Evolutionary conservation across 2,329 filamentous ascomycete genomes (phyloP).

Genomic region (Albifimbria verrucaria): DNA sequence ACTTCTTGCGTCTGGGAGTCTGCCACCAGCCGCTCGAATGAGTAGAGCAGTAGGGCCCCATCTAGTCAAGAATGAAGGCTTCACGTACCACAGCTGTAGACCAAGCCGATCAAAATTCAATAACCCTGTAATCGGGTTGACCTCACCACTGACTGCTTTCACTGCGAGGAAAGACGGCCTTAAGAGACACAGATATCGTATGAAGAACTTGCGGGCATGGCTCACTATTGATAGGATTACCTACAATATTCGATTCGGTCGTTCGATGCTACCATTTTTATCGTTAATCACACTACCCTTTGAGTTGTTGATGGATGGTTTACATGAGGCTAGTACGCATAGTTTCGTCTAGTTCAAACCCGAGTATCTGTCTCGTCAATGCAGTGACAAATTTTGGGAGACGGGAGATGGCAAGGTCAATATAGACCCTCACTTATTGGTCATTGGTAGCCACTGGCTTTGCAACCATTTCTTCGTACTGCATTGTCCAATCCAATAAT

Average conservation of each 20-base stretch:
- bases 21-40: conserved; percentile 39
- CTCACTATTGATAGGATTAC: not conserved
- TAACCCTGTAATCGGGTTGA: conserved; percentile 37
- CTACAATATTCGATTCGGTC: conserved; percentile 25
- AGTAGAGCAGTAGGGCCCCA: conserved; percentile 45
- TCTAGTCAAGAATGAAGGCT: conserved; percentile 42
- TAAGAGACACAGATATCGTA: conserved; percentile 48
- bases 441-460: conserved; percentile 15
- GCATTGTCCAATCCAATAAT: conserved; percentile 43
- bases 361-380: conserved; percentile 9
- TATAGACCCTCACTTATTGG: conserved; percentile 6
- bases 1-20: conserved; percentile 40
- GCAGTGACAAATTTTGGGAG: conserved; percentile 8
- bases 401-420: conserved; percentile 31
- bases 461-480: conserved; percentile 40
- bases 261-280: too few relatives aligned
- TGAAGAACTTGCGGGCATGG: conserved; percentile 37
- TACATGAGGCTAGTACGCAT: conserved; percentile 12
- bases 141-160: conserved; percentile 28
- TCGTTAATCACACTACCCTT: too few relatives aligned
- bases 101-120: conserved; percentile 39
- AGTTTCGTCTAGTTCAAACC: conserved; percentile 8
- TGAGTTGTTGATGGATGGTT: too few relatives aligned
- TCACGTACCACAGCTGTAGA: conserved; percentile 51
- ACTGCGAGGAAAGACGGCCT: conserved; percentile 33